A percentile compares a stretch with the other conserved stretches of the same genome.
phyloP scores from a whole-genome alignment of 768 basidiomycete genomes.

The Gyrodon lividus region DNA sequence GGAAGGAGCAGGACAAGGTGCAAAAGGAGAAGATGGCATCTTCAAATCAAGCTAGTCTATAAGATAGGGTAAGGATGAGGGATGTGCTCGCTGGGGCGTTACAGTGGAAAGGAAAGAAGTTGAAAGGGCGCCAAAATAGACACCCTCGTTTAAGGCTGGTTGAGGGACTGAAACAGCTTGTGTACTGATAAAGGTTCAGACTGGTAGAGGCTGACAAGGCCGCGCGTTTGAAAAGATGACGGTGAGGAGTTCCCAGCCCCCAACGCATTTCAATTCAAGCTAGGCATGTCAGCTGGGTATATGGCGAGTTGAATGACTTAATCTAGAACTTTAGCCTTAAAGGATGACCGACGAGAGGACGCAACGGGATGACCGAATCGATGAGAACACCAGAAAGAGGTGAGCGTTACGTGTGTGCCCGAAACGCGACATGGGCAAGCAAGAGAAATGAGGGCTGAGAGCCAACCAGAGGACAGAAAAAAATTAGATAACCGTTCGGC shows the following conservation, averaged over 20 bases:
- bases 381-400: slow-evolving; percentile 7
- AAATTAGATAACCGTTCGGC: slow-evolving; percentile 2
- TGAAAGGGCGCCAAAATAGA: background rate
- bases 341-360: background rate
- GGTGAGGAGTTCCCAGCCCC: background rate
- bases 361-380: background rate
- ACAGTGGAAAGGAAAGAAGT: slow-evolving; percentile 5
- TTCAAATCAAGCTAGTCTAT: background rate
- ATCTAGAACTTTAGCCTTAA: background rate
- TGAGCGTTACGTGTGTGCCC: slow-evolving; percentile 17
- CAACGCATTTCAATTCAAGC: slow-evolving; percentile 24
- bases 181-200: slow-evolving; percentile 17
- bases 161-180: background rate
- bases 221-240: slow-evolving; percentile 1
- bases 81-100: background rate
- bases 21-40: slow-evolving; percentile 23
- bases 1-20: slow-evolving; percentile 11
- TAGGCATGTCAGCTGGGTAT: background rate
- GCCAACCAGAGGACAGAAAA: background rate
- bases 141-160: background rate
- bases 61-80: background rate
- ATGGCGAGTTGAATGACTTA: background rate
- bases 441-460: slow-evolving; percentile 12
- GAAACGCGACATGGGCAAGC: slow-evolving; percentile 19
- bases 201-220: slow-evolving; percentile 18